Evolutionary conservation across 2,329 filamentous ascomycete species (phyloP).

Genomic region (Botryotinia calthae): DNA sequence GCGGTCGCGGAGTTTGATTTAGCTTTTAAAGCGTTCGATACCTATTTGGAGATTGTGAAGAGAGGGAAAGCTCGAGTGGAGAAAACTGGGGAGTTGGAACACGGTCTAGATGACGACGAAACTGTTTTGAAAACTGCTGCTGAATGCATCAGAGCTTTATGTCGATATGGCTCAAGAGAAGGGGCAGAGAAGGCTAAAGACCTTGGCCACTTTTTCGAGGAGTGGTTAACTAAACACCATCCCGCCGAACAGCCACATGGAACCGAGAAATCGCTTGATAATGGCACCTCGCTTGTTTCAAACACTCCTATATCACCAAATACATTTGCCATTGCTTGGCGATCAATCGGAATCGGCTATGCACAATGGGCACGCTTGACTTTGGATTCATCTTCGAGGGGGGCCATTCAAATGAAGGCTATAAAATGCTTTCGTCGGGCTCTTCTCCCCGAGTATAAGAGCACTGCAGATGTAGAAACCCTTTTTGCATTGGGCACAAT

Average conservation of each 20-base stretch:
- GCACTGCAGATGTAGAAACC: conserved; percentile 68
- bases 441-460: conserved; percentile 63
- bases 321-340: conserved; percentile 69
- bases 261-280: conserved; percentile 24
- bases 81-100: conserved; percentile 70
- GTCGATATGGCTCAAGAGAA: conserved; percentile 71
- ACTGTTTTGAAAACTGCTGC: conserved; percentile 74
- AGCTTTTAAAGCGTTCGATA: conserved; percentile 85
- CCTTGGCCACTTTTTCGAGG: conserved; percentile 68
- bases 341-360: conserved; percentile 80
- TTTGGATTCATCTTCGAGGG: conserved; percentile 67
- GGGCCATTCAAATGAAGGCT: conserved; percentile 73
- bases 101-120: conserved; percentile 74
- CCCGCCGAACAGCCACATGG: conserved; percentile 25
- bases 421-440: conserved; percentile 73
- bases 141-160: conserved; percentile 76
- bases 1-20: conserved; percentile 88
- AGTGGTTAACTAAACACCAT: conserved; percentile 65
- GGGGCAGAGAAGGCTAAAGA: conserved; percentile 77
- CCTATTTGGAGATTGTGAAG: conserved; percentile 84
- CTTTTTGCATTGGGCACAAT: conserved; percentile 79
- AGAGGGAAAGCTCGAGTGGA: conserved; percentile 80
- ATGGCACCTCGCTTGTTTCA: conserved; percentile 20
- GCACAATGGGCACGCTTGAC: conserved; percentile 86
- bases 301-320: conserved; percentile 52